A percentile compares a stretch with the other conserved stretches of the same genome.
These are phyloP conservation scores for Sporothrix variecibatus DNA, from an alignment of 2,329 filamentous ascomycete genomes.

Conservation along the genomic window DNA sequence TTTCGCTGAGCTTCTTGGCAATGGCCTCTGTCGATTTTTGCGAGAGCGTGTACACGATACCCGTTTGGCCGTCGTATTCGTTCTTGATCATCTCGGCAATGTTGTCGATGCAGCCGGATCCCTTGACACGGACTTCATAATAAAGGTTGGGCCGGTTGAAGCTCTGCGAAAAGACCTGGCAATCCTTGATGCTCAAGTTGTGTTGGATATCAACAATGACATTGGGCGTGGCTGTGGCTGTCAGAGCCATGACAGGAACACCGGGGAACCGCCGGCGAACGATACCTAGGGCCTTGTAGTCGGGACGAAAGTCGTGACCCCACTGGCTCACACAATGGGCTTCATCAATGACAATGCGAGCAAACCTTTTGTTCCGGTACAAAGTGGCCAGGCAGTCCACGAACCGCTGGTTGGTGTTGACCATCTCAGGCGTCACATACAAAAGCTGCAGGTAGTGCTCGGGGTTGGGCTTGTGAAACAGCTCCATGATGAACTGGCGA, in stretches of 20 bases:
- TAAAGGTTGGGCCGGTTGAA: constrained; percentile 96
- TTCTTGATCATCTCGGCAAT: constrained; percentile 69
- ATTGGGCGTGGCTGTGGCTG: constrained; percentile 90
- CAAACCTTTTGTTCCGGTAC: constrained; percentile 71
- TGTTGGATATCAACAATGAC: constrained; percentile 90
- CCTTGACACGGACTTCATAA: constrained; percentile 80
- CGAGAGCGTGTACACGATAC: constrained; percentile 92
- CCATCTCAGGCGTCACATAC: constrained; percentile 97
- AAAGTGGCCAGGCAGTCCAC: constrained; percentile 65
- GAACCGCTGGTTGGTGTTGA: constrained; percentile 76
- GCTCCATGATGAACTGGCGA: constrained; percentile 65
- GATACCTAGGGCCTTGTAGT: constrained; percentile 84
- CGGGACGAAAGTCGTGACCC: constrained; percentile 96
- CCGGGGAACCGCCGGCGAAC: constrained; percentile 71
- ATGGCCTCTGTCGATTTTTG: constrained; percentile 80
- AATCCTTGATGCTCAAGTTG: constrained; percentile 80
- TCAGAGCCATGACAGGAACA: constrained; percentile 91
- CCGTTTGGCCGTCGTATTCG: constrained; percentile 71
- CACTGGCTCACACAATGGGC: constrained; percentile 99
- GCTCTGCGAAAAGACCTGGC: constrained; percentile 82
- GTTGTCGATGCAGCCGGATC: constrained; percentile 54
- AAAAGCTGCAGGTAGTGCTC: constrained; percentile 82
- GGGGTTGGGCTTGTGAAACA: constrained; percentile 62
- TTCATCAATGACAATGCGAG: constrained; percentile 93
- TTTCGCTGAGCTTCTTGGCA: constrained; percentile 64